phyloP scores from a whole-genome alignment of 2,329 filamentous ascomycete species.

The Cadophora sp. region DNA sequence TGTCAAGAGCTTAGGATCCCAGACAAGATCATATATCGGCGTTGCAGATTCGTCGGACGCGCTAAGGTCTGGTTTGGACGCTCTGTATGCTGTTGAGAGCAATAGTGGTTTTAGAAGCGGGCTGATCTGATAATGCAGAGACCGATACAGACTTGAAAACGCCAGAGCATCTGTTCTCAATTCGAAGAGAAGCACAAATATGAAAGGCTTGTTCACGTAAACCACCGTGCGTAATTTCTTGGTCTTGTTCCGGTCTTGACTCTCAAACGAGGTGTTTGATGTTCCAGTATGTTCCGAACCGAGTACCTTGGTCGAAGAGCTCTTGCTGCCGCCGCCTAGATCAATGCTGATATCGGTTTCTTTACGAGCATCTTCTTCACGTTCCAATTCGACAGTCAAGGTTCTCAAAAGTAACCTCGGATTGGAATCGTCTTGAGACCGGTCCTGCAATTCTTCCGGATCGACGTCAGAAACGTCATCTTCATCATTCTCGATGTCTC shows the following conservation, averaged over 20 bases:
- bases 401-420: constrained; percentile 69
- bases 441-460: constrained; percentile 17
- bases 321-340: constrained; percentile 42
- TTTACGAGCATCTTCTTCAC: constrained; percentile 47
- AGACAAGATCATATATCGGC: constrained; percentile 67
- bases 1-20: constrained; percentile 62
- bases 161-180: constrained; percentile 64
- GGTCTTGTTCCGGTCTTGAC: constrained; percentile 60
- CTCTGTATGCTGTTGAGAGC: constrained; percentile 62
- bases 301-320: constrained; percentile 22
- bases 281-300: constrained; percentile 37
- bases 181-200: constrained; percentile 78
- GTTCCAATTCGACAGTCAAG: constrained; percentile 68
- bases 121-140: constrained; percentile 65
- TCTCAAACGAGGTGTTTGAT: constrained; percentile 46
- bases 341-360: constrained; percentile 55
- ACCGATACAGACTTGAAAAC: constrained; percentile 62
- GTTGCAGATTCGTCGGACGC: constrained; percentile 31
- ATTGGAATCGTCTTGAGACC: constrained; percentile 45
- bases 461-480: constrained; percentile 17
- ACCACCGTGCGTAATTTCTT: constrained; percentile 71
- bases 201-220: constrained; percentile 77
- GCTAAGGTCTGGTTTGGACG: constrained; percentile 52
- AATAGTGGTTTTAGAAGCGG: constrained; percentile 64
- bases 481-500: constrained; percentile 61